Conservation (phyloP, 176 grass and related monocot species). For the Carex kokanica region DNA sequence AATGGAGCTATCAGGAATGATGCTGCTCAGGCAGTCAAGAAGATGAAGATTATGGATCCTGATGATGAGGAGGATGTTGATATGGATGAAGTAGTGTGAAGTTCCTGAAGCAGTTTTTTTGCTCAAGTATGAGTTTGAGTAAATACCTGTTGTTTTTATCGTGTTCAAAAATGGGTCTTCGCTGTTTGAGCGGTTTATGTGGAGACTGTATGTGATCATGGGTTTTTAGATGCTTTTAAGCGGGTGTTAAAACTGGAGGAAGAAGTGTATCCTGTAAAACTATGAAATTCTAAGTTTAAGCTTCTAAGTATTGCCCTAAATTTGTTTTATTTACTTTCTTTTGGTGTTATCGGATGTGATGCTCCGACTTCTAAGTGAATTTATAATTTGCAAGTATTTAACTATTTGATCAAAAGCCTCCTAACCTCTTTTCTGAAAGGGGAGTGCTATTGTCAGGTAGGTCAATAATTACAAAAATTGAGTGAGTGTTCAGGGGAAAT, state of each 20-base stretch:
- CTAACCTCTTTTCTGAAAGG: no score
- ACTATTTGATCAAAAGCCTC: no score
- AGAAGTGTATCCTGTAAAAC: background rate
- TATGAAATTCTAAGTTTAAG: background rate
- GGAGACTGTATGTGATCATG: background rate
- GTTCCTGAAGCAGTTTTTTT: background rate
- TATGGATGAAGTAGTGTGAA: constrained; percentile 45
- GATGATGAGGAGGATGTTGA: constrained; percentile 47
- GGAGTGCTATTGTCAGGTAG: no score
- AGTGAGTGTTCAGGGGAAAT: no score
- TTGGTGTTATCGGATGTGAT: background rate
- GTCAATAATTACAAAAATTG: no score
- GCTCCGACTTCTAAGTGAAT: background rate
- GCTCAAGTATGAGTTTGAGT: background rate
- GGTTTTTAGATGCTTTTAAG: background rate
- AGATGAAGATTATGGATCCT: constrained; percentile 43
- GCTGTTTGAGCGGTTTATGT: background rate
- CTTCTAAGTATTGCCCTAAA: background rate
- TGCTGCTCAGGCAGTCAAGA: constrained; percentile 46
- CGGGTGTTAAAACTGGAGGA: background rate
- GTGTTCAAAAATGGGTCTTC: background rate
- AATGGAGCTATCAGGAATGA: constrained; percentile 24
- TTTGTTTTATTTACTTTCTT: background rate
- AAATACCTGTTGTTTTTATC: background rate
- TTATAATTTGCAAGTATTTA: background rate